These are phyloP conservation scores for Pascua sp. DNA, from an alignment of 1,284 basidiomycete species.

Conservation along the genomic window DNA sequence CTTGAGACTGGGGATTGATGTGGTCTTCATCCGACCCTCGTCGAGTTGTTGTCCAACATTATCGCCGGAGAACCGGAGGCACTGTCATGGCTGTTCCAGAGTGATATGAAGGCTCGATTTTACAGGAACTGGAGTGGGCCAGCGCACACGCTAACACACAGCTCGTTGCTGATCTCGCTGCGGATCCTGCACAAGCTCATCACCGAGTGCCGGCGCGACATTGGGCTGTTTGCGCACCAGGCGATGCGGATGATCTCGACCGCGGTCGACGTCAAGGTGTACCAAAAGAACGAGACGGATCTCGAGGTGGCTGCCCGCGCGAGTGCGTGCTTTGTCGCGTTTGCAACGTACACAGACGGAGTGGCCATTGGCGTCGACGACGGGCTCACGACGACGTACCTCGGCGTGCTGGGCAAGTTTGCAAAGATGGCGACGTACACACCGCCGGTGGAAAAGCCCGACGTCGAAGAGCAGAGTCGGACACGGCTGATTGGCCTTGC, in stretches of 20 bases:
- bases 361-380: constrained; percentile 73
- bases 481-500: constrained; percentile 81
- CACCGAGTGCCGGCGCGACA: constrained; percentile 84
- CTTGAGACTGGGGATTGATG: no score
- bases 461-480: constrained; percentile 52
- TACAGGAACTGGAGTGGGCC: not conserved
- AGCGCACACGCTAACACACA: constrained; percentile 38
- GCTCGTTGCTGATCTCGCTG: constrained; percentile 80
- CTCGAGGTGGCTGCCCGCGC: constrained; percentile 79
- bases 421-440: constrained; percentile 59
- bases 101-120: not conserved
- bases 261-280: constrained; percentile 58
- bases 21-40: no score
- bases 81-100: not conserved
- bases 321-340: constrained; percentile 79
- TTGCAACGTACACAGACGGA: constrained; percentile 88
- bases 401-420: constrained; percentile 66
- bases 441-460: constrained; percentile 22
- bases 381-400: constrained; percentile 65
- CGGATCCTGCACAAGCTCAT: constrained; percentile 78
- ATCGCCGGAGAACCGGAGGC: not conserved
- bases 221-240: constrained; percentile 73
- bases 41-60: not conserved
- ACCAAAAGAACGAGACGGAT: constrained; percentile 57
- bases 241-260: constrained; percentile 70